Evolutionary conservation across 768 basidiomycete species (phyloP).

Genomic region (Amanita pseudoporphyria): DNA sequence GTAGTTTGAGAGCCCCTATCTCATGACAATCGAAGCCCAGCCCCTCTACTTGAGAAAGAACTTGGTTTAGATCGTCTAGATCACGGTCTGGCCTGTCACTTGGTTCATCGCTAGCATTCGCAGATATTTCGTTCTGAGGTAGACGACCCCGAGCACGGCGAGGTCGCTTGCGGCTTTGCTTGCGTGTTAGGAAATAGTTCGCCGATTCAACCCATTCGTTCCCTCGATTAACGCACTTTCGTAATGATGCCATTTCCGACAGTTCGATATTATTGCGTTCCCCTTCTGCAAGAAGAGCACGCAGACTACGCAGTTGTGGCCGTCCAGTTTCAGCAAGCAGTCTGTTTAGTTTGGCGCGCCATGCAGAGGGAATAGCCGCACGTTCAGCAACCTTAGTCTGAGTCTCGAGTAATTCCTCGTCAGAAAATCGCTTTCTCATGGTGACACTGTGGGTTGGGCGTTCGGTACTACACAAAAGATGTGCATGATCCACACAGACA

Average conservation of each 20-base stretch:
- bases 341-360: slow-evolving; percentile 63
- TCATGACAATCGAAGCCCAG: slow-evolving; percentile 85
- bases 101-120: slow-evolving; percentile 37
- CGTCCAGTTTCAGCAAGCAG: slow-evolving; percentile 58
- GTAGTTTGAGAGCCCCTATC: slow-evolving; percentile 41
- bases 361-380: slow-evolving; percentile 63
- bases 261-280: slow-evolving; percentile 76
- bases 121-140: slow-evolving; percentile 26
- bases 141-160: slow-evolving; percentile 51
- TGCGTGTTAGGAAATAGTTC: slow-evolving; percentile 68
- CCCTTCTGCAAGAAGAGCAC: slow-evolving; percentile 78
- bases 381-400: slow-evolving; percentile 58
- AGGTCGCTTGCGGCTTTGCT: slow-evolving; percentile 72
- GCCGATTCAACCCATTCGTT: slow-evolving; percentile 87
- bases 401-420: slow-evolving; percentile 64
- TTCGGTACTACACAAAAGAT: slow-evolving; percentile 59
- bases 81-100: slow-evolving; percentile 64
- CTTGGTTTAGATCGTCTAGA: slow-evolving; percentile 57
- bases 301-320: slow-evolving; percentile 68
- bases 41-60: slow-evolving; percentile 62
- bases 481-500: slow-evolving; percentile 78
- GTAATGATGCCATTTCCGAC: slow-evolving; percentile 59
- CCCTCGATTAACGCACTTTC: slow-evolving; percentile 71
- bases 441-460: slow-evolving; percentile 32
- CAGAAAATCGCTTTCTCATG: slow-evolving; percentile 74